A percentile compares a stretch with the other conserved stretches of the same genome.
Conservation (phyloP, 1,139 yeast species). For the Ogataea hybrid region DNA sequence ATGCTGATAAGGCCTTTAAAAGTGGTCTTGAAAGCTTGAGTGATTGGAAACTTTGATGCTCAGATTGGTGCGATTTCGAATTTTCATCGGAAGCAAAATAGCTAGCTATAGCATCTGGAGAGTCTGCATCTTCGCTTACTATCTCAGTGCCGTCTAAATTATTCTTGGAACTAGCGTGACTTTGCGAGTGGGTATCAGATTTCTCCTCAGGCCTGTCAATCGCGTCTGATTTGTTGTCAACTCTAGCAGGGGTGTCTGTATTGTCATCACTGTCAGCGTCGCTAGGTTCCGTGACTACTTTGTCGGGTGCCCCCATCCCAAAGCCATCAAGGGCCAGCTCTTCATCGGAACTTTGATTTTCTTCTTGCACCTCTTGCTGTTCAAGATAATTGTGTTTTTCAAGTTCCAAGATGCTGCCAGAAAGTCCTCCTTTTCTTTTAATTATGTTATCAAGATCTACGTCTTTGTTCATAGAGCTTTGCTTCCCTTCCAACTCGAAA, state of each 20-base stretch:
- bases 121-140: constrained; percentile 45
- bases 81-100: constrained; percentile 62
- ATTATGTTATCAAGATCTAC: constrained; percentile 89
- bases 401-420: constrained; percentile 41
- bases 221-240: too few species aligned
- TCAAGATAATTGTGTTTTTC: too few species aligned
- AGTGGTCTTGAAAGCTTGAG: constrained; percentile 88
- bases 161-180: too few species aligned
- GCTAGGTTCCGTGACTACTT: constrained; percentile 30
- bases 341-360: constrained; percentile 39
- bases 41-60: constrained; percentile 68
- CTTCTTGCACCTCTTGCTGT: too few species aligned
- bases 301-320: constrained; percentile 56
- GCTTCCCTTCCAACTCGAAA: constrained; percentile 47
- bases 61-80: constrained; percentile 42
- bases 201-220: too few species aligned
- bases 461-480: constrained; percentile 43
- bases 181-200: too few species aligned
- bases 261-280: constrained; percentile 32
- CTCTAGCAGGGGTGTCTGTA: too few species aligned
- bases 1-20: constrained; percentile 71
- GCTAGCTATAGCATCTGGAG: constrained; percentile 69
- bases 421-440: constrained; percentile 73
- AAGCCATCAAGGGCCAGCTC: constrained; percentile 69
- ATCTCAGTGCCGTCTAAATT: too few species aligned